These are phyloP conservation scores for Meira miltonrushii DNA, from an alignment of 1,284 basidiomycete genomes.

Conservation along the genomic window DNA sequence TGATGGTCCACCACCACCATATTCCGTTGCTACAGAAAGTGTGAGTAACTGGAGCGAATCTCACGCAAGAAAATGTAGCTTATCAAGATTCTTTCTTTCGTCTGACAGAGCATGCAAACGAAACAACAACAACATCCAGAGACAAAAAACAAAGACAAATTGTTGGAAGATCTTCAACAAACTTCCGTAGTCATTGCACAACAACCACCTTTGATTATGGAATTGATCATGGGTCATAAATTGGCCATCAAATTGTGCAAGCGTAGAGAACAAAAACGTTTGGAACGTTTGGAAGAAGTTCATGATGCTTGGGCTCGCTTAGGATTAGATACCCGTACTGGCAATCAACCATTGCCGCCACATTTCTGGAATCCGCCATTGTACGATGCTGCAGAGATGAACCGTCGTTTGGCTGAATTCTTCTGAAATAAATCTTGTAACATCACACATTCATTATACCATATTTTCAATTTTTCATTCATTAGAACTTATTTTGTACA, in stretches of 20 bases:
- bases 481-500: neutral
- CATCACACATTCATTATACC: neutral
- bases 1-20: too few species aligned
- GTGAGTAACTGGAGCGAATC: too few species aligned
- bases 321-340: conserved; percentile 7
- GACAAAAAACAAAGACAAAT: too few species aligned
- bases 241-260: neutral
- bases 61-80: too few species aligned
- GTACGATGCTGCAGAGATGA: neutral
- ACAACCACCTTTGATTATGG: neutral
- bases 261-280: neutral
- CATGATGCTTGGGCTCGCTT: conserved; percentile 7
- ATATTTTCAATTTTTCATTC: too few species aligned
- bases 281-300: neutral
- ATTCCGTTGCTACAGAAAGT: too few species aligned
- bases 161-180: too few species aligned
- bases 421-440: neutral
- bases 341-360: conserved; percentile 1
- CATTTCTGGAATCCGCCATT: conserved; percentile 2
- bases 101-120: too few species aligned
- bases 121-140: too few species aligned
- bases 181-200: neutral
- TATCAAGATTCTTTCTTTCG: too few species aligned
- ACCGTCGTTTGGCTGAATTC: neutral
- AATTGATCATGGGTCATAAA: neutral